Conservation (phyloP, 768 basidiomycete species). For the Daedaleopsis nitida region DNA sequence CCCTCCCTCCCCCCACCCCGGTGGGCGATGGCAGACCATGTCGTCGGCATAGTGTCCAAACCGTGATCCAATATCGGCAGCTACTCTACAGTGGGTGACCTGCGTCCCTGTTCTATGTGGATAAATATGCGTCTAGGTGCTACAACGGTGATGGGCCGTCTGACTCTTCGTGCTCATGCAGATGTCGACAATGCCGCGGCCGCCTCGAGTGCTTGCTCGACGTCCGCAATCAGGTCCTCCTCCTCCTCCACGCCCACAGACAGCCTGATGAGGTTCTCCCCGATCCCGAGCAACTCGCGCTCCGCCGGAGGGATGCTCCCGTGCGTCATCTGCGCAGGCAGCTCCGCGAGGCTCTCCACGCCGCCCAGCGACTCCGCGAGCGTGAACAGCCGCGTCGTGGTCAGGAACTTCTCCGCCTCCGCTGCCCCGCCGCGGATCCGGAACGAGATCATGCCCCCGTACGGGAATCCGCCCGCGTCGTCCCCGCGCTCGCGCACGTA, state of each 20-base stretch:
- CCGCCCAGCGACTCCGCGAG: slow-evolving; percentile 91
- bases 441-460: slow-evolving; percentile 88
- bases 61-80: not conserved
- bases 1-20: too few relatives aligned
- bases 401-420: slow-evolving; percentile 70
- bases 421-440: slow-evolving; percentile 51
- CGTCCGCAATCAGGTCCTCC: slow-evolving; percentile 77
- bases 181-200: slow-evolving; percentile 29
- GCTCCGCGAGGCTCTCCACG: slow-evolving; percentile 88
- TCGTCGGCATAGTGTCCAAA: slow-evolving; percentile 15
- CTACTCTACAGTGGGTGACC: not conserved
- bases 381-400: slow-evolving; percentile 64
- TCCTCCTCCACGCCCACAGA: slow-evolving; percentile 89
- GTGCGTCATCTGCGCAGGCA: slow-evolving; percentile 90
- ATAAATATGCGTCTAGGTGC: not conserved
- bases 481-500: slow-evolving; percentile 33
- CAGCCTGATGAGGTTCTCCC: slow-evolving; percentile 73
- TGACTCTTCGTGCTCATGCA: not conserved
- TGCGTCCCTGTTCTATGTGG: not conserved
- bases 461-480: slow-evolving; percentile 69
- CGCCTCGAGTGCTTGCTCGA: slow-evolving; percentile 62
- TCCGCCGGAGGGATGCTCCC: slow-evolving; percentile 70
- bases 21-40: slow-evolving; percentile 19
- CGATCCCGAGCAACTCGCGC: slow-evolving; percentile 72
- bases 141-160: too few relatives aligned